Conservation (phyloP, 768 basidiomycete genomes). For the Pleurotus sapidus region DNA sequence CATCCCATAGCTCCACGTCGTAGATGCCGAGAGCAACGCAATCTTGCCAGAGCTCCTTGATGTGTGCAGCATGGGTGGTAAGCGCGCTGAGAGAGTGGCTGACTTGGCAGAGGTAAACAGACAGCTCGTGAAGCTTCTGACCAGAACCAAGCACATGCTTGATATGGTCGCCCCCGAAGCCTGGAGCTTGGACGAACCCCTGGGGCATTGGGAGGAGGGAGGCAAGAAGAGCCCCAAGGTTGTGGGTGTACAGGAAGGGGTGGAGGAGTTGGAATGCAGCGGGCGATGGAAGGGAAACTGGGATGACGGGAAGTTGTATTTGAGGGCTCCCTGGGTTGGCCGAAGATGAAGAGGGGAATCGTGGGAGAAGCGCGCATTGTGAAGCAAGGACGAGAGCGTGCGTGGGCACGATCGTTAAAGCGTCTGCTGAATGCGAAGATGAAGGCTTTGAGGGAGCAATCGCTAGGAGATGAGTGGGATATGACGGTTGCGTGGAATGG, state of each 20-base stretch:
- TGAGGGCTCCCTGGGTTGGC: conserved; percentile 8
- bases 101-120: conserved; percentile 47
- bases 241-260: conserved; percentile 67
- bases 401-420: conserved; percentile 52
- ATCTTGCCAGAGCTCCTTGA: conserved; percentile 81
- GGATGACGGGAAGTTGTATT: conserved; percentile 63
- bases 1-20: conserved; percentile 74
- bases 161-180: conserved; percentile 18
- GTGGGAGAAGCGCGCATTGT: conserved; percentile 55
- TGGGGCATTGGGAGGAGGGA: conserved; percentile 60
- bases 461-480: conserved; percentile 57
- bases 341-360: conserved; percentile 37
- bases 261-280: conserved; percentile 65
- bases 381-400: conserved; percentile 63
- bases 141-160: conserved; percentile 44
- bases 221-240: conserved; percentile 53
- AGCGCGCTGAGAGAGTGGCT: conserved; percentile 42
- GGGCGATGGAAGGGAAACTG: conserved; percentile 67
- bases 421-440: conserved; percentile 32
- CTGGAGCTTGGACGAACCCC: conserved; percentile 34
- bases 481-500: conserved; percentile 24
- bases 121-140: conserved; percentile 51
- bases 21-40: conserved; percentile 70
- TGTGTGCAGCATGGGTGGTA: conserved; percentile 57
- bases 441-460: conserved; percentile 39